Evolutionary conservation across 2,329 filamentous ascomycete species (phyloP), one percentile per base, ranked within the genome.

Genomic region (Phaeophleospora eucalypticola): DNA sequence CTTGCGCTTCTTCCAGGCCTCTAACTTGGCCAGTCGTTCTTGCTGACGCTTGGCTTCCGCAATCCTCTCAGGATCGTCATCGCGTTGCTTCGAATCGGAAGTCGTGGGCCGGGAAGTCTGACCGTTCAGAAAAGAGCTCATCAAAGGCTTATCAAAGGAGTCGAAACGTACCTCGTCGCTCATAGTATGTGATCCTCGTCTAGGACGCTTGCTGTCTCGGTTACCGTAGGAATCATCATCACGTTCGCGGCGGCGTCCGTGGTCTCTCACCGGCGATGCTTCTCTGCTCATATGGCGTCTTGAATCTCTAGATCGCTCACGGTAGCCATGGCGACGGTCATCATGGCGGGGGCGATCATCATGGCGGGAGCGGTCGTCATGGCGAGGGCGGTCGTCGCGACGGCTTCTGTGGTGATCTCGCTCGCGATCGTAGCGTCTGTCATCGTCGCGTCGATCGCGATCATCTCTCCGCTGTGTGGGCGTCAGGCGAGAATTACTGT

Each of bases 1-100:
- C 24, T 29, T 29, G 24, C 24, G 91, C 68, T 89, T 86, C 71
- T 95, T 95, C 90, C 89, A 95, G 47, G 87, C 87, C 65, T 91
- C 87, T 20, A 95, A 71, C 64, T 88, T 90, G 20, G 87, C 87
- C 36, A 89, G 75, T 53, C 87, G 77, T 66, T 91, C 87, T 41
- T 54, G 51, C 43, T 90, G 88, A 63, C 80, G 75, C 60, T 82
- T 82, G 12, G 48, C 45, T 20, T 43, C 49, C 3, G 46, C 46
- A 15, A 15, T 53, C 48, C 35, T 49, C 43, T 45, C 43, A 36
- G 37, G 35, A 33, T 52, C 47, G 20, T 46, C 45, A 12, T 40
- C 35, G 7, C 40, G 24, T 7, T 49, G 48, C 20, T 52, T 34
- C 35, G 34, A 27, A 19, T 48, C 33, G 27, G 46, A 20, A 21